Percentiles rank a stretch among this genome's conserved stretches.
These are phyloP conservation scores for Pseudogymnoascus sp. DNA, from an alignment of 2,329 filamentous ascomycete species.

Conservation along the genomic window DNA sequence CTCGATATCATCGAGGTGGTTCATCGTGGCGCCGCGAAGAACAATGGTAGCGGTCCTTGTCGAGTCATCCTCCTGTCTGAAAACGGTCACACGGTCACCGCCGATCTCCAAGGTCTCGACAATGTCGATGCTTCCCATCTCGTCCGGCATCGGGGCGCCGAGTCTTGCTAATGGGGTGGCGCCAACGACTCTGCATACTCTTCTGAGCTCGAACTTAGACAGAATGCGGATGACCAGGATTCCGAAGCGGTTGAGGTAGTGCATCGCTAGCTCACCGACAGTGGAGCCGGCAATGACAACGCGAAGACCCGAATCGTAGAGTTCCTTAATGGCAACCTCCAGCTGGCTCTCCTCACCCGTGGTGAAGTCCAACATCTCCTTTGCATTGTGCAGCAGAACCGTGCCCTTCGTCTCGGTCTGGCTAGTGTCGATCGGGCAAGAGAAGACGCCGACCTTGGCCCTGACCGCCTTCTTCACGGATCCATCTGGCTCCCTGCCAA, in stretches of 20 bases:
- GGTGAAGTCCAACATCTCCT: constrained; percentile 98
- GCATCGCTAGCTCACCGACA: constrained; percentile 90
- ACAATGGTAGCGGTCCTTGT: constrained; percentile 93
- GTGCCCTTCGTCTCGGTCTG: constrained; percentile 99
- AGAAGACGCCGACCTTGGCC: constrained; percentile 95
- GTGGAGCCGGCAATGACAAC: constrained; percentile 88
- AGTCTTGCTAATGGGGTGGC: constrained; percentile 93
- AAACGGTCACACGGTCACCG: constrained; percentile 95
- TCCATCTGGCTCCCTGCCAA: constrained; percentile 90
- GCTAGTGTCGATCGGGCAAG: constrained; percentile 88
- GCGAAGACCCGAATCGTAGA: constrained; percentile 85
- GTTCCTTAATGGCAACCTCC: constrained; percentile 85
- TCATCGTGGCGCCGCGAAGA: constrained; percentile 90
- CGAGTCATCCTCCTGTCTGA: constrained; percentile 88
- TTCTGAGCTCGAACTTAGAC: constrained; percentile 94
- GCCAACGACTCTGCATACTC: constrained; percentile 91
- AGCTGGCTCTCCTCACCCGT: constrained; percentile 93
- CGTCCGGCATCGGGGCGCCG: constrained; percentile 98
- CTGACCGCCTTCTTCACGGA: constrained; percentile 81
- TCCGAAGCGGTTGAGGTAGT: constrained; percentile 96
- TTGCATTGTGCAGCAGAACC: constrained; percentile 89
- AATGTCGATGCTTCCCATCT: constrained; percentile 91
- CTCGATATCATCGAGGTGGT: constrained; percentile 95
- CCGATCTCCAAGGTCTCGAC: constrained; percentile 98
- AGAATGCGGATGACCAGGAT: constrained; percentile 95